Evolutionary conservation across 2,329 filamentous ascomycete genomes (phyloP).

Genomic region (Ceratocystis diversiconidia): DNA sequence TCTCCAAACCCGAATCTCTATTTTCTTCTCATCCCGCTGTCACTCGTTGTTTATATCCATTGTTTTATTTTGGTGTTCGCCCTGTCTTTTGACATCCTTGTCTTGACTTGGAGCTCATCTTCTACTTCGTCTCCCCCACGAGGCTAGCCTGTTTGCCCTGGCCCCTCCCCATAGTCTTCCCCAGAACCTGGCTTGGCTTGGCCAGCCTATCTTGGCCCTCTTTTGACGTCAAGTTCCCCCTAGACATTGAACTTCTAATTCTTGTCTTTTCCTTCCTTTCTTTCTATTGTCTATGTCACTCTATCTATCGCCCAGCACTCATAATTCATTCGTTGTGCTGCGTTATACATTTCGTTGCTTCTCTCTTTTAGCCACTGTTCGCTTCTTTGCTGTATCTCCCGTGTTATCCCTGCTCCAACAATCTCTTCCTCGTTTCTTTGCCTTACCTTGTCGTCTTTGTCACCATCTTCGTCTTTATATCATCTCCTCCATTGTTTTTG

Average conservation of each 20-base stretch:
- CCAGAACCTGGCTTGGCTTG: constrained; percentile 1
- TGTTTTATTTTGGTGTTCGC: not conserved
- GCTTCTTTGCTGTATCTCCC: not conserved
- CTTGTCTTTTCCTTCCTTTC: not conserved
- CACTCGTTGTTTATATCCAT: not conserved
- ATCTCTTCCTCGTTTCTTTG: not conserved
- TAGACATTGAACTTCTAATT: not conserved
- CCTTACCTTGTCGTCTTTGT: not conserved
- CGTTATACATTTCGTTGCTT: not conserved
- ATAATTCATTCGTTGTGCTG: not conserved
- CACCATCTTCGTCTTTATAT: constrained; percentile 13
- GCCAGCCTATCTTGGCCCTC: not conserved
- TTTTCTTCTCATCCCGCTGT: not conserved
- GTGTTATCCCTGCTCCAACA: not conserved
- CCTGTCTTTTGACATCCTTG: not conserved
- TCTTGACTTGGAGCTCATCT: not conserved
- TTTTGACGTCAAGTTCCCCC: not conserved
- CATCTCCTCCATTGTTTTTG: constrained; percentile 5
- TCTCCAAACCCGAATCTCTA: too few relatives aligned
- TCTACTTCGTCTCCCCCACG: not conserved
- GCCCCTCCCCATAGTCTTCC: not conserved
- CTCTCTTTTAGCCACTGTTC: not conserved
- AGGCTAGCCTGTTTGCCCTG: not conserved
- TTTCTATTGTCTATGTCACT: not conserved
- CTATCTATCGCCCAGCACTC: not conserved